These are phyloP conservation scores for Apiospora koreana DNA, from an alignment of 2,329 filamentous ascomycete species.

Conservation along the genomic window DNA sequence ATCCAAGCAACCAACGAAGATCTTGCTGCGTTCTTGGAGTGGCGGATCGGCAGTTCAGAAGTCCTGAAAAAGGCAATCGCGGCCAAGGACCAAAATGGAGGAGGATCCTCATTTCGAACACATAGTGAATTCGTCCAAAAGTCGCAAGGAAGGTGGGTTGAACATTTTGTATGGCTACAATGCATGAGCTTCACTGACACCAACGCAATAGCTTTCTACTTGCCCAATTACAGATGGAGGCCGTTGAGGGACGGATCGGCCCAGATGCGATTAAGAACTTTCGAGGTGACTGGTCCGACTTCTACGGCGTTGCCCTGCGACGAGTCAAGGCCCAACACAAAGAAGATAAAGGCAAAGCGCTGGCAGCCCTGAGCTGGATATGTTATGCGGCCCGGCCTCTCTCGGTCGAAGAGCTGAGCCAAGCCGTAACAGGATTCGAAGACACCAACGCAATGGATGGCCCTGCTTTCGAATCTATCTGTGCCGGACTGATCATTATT, in stretches of 20 bases:
- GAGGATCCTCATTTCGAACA: not conserved
- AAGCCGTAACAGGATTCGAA: not conserved
- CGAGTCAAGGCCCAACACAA: not conserved
- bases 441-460: not conserved
- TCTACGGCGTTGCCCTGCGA: not conserved
- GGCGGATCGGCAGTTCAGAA: not conserved
- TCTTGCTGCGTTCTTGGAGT: not conserved
- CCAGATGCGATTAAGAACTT: not conserved
- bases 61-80: not conserved
- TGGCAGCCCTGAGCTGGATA: not conserved
- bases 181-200: not conserved
- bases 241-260: not conserved
- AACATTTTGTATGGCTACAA: not conserved
- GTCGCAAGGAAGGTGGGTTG: not conserved
- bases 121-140: not conserved
- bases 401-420: not conserved
- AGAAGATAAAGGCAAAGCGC: not conserved
- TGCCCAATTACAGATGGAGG: not conserved
- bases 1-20: not conserved
- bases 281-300: not conserved
- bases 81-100: not conserved
- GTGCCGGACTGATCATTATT: not conserved
- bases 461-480: not conserved
- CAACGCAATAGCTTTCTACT: not conserved
- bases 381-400: not conserved